A percentile compares a stretch with the other conserved stretches of the same genome.
Conservation (phyloP, 1,284 basidiomycete species). For the Phellinidium pouzarii region DNA sequence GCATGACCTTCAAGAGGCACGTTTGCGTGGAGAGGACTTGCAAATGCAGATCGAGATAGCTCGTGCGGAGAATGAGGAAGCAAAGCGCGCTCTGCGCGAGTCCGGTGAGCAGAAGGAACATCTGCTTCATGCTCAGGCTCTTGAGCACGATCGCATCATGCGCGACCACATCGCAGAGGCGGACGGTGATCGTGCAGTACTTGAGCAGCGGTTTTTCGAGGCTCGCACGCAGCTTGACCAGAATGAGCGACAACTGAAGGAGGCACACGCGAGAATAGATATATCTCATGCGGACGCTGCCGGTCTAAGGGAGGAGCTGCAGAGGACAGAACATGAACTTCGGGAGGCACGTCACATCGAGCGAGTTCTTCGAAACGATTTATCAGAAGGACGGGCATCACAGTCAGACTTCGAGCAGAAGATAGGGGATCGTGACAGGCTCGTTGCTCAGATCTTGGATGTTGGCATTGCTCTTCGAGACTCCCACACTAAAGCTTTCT, state of each 20-base stretch:
- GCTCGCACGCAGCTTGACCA: slow-evolving; percentile 58
- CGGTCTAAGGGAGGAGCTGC: slow-evolving; percentile 65
- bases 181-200: slow-evolving; percentile 83
- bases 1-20: slow-evolving; percentile 67
- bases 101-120: slow-evolving; percentile 70
- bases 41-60: slow-evolving; percentile 65
- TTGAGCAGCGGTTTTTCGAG: slow-evolving; percentile 82
- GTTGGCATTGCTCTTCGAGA: slow-evolving; percentile 68
- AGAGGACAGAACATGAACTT: slow-evolving; percentile 60
- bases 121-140: slow-evolving; percentile 64
- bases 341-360: slow-evolving; percentile 57
- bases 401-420: slow-evolving; percentile 61
- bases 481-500: slow-evolving; percentile 62
- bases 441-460: slow-evolving; percentile 69
- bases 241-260: slow-evolving; percentile 53
- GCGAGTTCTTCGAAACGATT: slow-evolving; percentile 54
- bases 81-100: slow-evolving; percentile 60
- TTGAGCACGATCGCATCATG: slow-evolving; percentile 78
- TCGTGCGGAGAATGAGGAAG: slow-evolving; percentile 57
- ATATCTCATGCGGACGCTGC: slow-evolving; percentile 57
- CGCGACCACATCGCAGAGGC: slow-evolving; percentile 87
- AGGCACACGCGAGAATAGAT: slow-evolving; percentile 49
- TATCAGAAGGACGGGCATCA: slow-evolving; percentile 52
- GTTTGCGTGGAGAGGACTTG: slow-evolving; percentile 63
- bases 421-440: slow-evolving; percentile 50